These are phyloP conservation scores for Verticillium klebahnii DNA, from an alignment of 2,329 filamentous ascomycete genomes.

Conservation along the genomic window DNA sequence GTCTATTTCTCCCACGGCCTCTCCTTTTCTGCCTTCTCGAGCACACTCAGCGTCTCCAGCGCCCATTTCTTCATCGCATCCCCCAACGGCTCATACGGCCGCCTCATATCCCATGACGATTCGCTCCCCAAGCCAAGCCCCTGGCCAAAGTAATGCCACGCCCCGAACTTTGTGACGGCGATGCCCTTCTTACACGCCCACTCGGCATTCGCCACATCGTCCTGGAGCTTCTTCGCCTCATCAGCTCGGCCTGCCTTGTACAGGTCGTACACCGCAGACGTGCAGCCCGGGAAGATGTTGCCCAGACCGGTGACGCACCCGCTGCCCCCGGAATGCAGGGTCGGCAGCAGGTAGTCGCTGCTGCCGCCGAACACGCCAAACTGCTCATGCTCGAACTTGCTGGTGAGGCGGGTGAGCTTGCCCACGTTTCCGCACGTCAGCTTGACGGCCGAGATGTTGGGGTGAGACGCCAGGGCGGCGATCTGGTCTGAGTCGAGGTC, in stretches of 20 bases:
- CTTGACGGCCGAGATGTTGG: slow-evolving; percentile 59
- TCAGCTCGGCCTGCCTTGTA: slow-evolving; percentile 31
- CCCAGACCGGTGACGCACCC: slow-evolving; percentile 42
- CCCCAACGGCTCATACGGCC: slow-evolving; percentile 33
- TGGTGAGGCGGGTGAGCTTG: slow-evolving; percentile 48
- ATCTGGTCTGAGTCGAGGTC: slow-evolving; percentile 17
- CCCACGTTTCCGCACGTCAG: slow-evolving; percentile 47
- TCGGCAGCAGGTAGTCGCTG: slow-evolving; percentile 37
- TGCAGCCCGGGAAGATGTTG: slow-evolving; percentile 39
- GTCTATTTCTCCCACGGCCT: slow-evolving; percentile 6
- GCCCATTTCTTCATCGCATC: slow-evolving; percentile 36
- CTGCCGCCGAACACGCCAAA: slow-evolving; percentile 40
- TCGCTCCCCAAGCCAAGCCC: slow-evolving; percentile 29
- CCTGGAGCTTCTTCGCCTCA: slow-evolving; percentile 34
- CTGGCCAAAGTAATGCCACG: slow-evolving; percentile 35
- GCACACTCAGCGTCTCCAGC: slow-evolving; percentile 31
- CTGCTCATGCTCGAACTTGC: slow-evolving; percentile 28
- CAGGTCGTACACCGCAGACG: slow-evolving; percentile 32
- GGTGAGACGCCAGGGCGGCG: slow-evolving; percentile 43
- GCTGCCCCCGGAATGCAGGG: slow-evolving; percentile 30
- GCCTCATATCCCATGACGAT: slow-evolving; percentile 33
- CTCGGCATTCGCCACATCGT: slow-evolving; percentile 39
- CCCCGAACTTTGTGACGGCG: slow-evolving; percentile 40
- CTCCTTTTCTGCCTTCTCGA: slow-evolving; percentile 26
- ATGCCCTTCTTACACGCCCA: slow-evolving; percentile 47